A percentile compares a stretch with the other conserved stretches of the same genome.
These are phyloP conservation scores for Skeletonema tropicum DNA, from an alignment of 108 stramenopile genomes.

Conservation along the genomic window DNA sequence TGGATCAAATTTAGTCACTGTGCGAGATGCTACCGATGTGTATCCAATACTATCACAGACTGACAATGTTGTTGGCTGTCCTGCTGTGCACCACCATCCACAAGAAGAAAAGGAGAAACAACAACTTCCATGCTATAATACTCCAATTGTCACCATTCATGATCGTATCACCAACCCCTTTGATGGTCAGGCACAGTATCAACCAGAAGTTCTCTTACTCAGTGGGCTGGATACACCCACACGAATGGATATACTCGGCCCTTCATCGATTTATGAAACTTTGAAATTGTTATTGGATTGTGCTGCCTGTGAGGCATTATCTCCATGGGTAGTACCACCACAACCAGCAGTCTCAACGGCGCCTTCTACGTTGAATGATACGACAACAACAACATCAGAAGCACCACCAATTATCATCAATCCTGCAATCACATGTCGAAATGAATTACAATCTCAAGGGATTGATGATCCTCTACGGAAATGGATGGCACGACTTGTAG, in stretches of 20 bases:
- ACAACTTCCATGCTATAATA: constrained; percentile 24
- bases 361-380: background rate
- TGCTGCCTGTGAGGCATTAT: constrained; percentile 31
- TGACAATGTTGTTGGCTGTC: background rate
- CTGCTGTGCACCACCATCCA: background rate
- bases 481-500: constrained; percentile 87
- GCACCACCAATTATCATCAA: background rate
- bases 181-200: background rate
- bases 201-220: constrained; percentile 21
- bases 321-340: constrained; percentile 21
- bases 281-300: constrained; percentile 29
- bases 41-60: constrained; percentile 1
- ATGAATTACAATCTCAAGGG: constrained; percentile 47
- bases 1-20: background rate
- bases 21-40: background rate
- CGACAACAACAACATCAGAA: background rate
- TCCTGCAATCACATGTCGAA: constrained; percentile 55
- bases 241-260: constrained; percentile 16
- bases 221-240: constrained; percentile 9
- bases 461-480: constrained; percentile 59
- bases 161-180: constrained; percentile 23
- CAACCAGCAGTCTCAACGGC: background rate
- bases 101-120: background rate
- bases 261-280: constrained; percentile 19
- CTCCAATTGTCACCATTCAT: constrained; percentile 31